Conservation (phyloP, 2,329 filamentous ascomycete species). For the Hypoxylon sp. region DNA sequence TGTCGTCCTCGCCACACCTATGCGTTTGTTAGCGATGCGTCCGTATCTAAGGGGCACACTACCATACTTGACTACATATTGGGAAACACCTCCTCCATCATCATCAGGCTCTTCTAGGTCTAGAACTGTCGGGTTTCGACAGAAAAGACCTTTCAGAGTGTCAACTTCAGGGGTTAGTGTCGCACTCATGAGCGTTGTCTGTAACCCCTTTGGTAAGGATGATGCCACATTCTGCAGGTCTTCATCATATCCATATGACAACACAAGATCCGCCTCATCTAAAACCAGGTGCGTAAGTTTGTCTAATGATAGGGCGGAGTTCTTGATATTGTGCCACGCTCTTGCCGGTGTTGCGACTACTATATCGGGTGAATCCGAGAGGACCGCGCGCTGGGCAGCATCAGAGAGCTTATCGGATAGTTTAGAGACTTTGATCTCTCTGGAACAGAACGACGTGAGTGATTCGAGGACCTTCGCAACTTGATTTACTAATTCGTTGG, state of each 20-base stretch:
- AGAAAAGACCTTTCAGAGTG: slow-evolving; percentile 87
- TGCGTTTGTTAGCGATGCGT: slow-evolving; percentile 36
- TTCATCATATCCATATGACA: slow-evolving; percentile 94
- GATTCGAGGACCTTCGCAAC: slow-evolving; percentile 83
- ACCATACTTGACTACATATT: slow-evolving; percentile 85
- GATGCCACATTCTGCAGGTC: slow-evolving; percentile 86
- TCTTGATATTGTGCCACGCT: slow-evolving; percentile 83
- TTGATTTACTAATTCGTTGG: slow-evolving; percentile 93
- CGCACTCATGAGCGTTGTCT: slow-evolving; percentile 94
- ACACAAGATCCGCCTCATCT: slow-evolving; percentile 93
- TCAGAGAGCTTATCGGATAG: slow-evolving; percentile 92
- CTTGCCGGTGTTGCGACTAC: slow-evolving; percentile 92
- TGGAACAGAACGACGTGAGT: slow-evolving; percentile 86
- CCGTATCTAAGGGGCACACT: not conserved
- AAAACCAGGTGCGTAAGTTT: slow-evolving; percentile 84
- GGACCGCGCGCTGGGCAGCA: slow-evolving; percentile 86
- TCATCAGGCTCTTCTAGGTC: slow-evolving; percentile 87
- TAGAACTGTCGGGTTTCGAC: slow-evolving; percentile 82
- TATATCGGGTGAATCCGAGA: slow-evolving; percentile 89
- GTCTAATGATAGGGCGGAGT: slow-evolving; percentile 77
- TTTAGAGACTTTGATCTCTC: slow-evolving; percentile 86
- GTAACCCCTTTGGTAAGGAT: slow-evolving; percentile 84
- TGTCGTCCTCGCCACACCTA: slow-evolving; percentile 94
- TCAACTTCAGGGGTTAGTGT: slow-evolving; percentile 92
- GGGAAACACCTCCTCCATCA: slow-evolving; percentile 81